A percentile compares a stretch with the other conserved stretches of the same genome.
These are phyloP conservation scores for Plectosphaerella cucumerina DNA, from an alignment of 2,329 filamentous ascomycete species.

Conservation along the genomic window DNA sequence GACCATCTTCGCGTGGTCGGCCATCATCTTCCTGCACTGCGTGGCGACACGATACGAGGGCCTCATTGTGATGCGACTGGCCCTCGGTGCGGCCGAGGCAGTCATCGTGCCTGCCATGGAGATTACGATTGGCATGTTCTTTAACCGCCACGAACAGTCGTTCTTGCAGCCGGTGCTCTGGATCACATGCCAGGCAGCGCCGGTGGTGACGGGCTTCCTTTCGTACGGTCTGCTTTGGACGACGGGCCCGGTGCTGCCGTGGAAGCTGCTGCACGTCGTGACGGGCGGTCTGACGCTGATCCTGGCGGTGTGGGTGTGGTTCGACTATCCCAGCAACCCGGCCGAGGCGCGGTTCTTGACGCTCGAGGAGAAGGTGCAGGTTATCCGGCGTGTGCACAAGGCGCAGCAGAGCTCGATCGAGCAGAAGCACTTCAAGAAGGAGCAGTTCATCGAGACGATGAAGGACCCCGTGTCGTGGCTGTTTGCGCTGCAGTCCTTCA, in stretches of 20 bases:
- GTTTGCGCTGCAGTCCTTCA: slow-evolving; percentile 24
- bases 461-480: slow-evolving; percentile 26
- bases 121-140: slow-evolving; percentile 35
- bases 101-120: slow-evolving; percentile 34
- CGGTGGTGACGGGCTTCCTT: slow-evolving; percentile 31
- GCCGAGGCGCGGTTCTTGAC: slow-evolving; percentile 18
- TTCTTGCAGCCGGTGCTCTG: slow-evolving; percentile 28
- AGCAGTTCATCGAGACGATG: slow-evolving; percentile 22
- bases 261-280: slow-evolving; percentile 35
- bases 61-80: slow-evolving; percentile 28
- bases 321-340: slow-evolving; percentile 20
- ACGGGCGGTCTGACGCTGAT: slow-evolving; percentile 29
- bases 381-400: slow-evolving; percentile 23
- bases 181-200: slow-evolving; percentile 25
- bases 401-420: slow-evolving; percentile 30
- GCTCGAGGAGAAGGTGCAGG: slow-evolving; percentile 10
- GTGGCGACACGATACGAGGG: slow-evolving; percentile 28
- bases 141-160: slow-evolving; percentile 27
- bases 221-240: slow-evolving; percentile 35
- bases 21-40: slow-evolving; percentile 32
- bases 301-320: slow-evolving; percentile 26
- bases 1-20: slow-evolving; percentile 27
- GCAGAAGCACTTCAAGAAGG: slow-evolving; percentile 29
- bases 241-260: slow-evolving; percentile 23
- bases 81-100: slow-evolving; percentile 29